Conservation (phyloP, 257 asterid genomes). For the Cynanchum wilfordii region DNA sequence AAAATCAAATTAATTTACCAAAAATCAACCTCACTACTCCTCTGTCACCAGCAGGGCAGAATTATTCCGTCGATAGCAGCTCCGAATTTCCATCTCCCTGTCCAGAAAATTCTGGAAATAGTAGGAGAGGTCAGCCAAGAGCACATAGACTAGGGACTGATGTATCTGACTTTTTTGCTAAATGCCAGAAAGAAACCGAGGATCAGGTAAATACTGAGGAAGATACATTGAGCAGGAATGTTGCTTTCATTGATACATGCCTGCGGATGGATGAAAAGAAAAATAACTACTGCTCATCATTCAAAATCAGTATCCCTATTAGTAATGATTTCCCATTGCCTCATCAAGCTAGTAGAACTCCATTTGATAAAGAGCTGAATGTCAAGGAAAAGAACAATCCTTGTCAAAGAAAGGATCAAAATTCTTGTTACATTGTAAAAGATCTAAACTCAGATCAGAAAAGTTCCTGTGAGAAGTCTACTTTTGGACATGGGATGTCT, state of each 20-base stretch:
- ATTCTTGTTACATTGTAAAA: slow-evolving; percentile 11
- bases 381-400: slow-evolving; percentile 9
- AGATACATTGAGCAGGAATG: slow-evolving; percentile 9
- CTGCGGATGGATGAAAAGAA: slow-evolving; percentile 23
- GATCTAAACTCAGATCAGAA: slow-evolving; percentile 10
- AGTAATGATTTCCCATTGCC: slow-evolving; percentile 19
- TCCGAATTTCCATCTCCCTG: slow-evolving; percentile 24
- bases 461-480: slow-evolving; percentile 17
- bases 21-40: slow-evolving; percentile 25
- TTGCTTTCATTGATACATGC: slow-evolving; percentile 13
- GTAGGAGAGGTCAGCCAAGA: slow-evolving; percentile 20
- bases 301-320: slow-evolving; percentile 14
- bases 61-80: slow-evolving; percentile 18
- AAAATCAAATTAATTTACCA: slow-evolving; percentile 31
- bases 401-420: slow-evolving; percentile 5
- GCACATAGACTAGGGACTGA: slow-evolving; percentile 23
- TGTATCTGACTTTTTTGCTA: slow-evolving; percentile 29
- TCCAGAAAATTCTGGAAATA: slow-evolving; percentile 24
- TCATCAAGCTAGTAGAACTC: slow-evolving; percentile 13
- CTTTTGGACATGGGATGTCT: slow-evolving; percentile 20
- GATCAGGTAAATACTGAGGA: slow-evolving; percentile 17
- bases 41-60: slow-evolving; percentile 23
- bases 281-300: slow-evolving; percentile 20
- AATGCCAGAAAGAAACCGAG: slow-evolving; percentile 30
- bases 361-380: slow-evolving; percentile 9